These are phyloP conservation scores for Anisogramma anomala DNA, from an alignment of 2,329 filamentous ascomycete species.

Conservation along the genomic window DNA sequence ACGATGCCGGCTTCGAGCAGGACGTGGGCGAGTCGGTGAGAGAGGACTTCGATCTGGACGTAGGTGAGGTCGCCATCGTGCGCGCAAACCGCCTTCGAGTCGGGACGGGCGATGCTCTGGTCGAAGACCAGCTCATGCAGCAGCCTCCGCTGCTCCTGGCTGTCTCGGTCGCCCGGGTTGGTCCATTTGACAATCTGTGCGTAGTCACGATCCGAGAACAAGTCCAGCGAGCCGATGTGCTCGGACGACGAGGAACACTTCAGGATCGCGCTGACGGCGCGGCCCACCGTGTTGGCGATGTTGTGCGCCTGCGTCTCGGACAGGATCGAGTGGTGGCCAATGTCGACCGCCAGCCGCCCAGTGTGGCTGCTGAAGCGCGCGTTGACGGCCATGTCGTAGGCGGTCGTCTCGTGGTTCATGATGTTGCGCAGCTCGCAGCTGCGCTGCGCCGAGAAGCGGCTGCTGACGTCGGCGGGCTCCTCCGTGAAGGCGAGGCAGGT, in stretches of 20 bases:
- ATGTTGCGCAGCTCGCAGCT: constrained; percentile 25
- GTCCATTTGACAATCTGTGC: constrained; percentile 43
- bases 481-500: constrained; percentile 39
- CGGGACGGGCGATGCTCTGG: constrained; percentile 28
- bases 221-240: constrained; percentile 32
- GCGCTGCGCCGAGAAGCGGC: constrained; percentile 21
- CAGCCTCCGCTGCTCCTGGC: constrained; percentile 26
- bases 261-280: constrained; percentile 36
- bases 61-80: constrained; percentile 36
- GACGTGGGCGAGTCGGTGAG: constrained; percentile 29
- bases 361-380: constrained; percentile 27
- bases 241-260: constrained; percentile 17
- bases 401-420: constrained; percentile 31
- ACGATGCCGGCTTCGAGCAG: constrained; percentile 40
- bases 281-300: constrained; percentile 41
- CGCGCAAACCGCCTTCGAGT: constrained; percentile 30
- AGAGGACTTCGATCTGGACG: constrained; percentile 26
- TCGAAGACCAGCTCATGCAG: constrained; percentile 35
- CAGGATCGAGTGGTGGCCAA: constrained; percentile 33
- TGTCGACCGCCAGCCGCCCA: constrained; percentile 31
- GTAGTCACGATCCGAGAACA: constrained; percentile 45
- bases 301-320: constrained; percentile 33
- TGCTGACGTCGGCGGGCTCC: constrained; percentile 25
- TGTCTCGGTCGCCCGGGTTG: constrained; percentile 28
- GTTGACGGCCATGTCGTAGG: constrained; percentile 36